Conservation (phyloP, 495 filamentous ascomycete genomes). For the Penicillium goetzii region DNA sequence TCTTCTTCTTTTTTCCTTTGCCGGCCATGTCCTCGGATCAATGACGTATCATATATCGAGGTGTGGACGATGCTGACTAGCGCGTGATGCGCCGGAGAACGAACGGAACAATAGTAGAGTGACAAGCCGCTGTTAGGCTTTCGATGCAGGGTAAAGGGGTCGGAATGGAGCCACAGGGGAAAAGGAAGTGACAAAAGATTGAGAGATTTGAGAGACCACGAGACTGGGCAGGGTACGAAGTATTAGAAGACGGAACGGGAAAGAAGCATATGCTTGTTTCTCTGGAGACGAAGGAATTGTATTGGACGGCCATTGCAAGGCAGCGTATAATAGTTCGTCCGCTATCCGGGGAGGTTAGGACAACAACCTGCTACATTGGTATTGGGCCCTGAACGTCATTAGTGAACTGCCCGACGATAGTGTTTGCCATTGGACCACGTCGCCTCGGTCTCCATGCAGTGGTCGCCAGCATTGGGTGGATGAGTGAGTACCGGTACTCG, state of each 20-base stretch:
- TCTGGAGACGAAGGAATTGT: constrained; percentile 25
- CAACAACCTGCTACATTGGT: constrained; percentile 31
- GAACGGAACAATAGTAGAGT: constrained; percentile 39
- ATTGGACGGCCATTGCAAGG: constrained; percentile 43
- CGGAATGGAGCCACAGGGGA: constrained; percentile 23
- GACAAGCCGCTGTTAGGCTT: constrained; percentile 37
- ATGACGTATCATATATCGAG: constrained; percentile 39
- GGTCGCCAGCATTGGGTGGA: constrained; percentile 27
- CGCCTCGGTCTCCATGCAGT: constrained; percentile 31
- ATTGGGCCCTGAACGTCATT: constrained; percentile 44
- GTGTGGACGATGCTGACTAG: constrained; percentile 28
- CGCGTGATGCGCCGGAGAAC: constrained; percentile 32
- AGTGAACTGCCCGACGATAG: constrained; percentile 41
- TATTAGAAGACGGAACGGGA: constrained; percentile 38
- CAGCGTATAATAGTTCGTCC: constrained; percentile 48
- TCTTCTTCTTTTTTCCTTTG: constrained; percentile 39
- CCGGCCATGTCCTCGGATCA: constrained; percentile 44
- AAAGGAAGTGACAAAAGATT: constrained; percentile 27
- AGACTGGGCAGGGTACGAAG: constrained; percentile 36
- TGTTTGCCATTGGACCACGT: constrained; percentile 50
- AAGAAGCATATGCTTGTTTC: constrained; percentile 38
- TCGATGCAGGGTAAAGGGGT: constrained; percentile 30
- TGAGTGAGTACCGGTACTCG: constrained; percentile 31
- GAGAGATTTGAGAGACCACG: constrained; percentile 32
- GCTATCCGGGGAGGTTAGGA: constrained; percentile 36